A percentile compares a stretch with the other conserved stretches of the same genome.
phyloP scores from a whole-genome alignment of 495 filamentous ascomycete species.

The Aspergillus leporis region DNA sequence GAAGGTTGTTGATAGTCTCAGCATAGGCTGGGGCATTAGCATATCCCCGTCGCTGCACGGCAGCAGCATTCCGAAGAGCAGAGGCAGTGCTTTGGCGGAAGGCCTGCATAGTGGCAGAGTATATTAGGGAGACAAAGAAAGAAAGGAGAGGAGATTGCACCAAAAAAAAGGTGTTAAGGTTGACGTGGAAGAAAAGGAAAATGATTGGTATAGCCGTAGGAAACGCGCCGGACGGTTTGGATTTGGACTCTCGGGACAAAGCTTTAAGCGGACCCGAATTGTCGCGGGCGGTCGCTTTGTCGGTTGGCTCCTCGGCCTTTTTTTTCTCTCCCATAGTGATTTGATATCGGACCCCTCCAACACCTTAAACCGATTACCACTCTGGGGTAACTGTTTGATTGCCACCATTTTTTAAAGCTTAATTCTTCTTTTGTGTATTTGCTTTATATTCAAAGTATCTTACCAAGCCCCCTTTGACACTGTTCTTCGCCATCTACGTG shows the following conservation, averaged over 20 bases:
- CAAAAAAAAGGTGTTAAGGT: conserved; percentile 17
- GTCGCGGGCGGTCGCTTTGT: conserved; percentile 29
- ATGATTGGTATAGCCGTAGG: neutral
- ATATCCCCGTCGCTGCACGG: conserved; percentile 63
- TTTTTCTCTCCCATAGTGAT: conserved; percentile 24
- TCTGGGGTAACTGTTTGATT: neutral
- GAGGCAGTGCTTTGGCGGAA: conserved; percentile 52
- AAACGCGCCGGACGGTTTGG: conserved; percentile 33
- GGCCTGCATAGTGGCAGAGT: conserved; percentile 49
- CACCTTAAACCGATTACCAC: neutral
- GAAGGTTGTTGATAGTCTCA: conserved; percentile 83
- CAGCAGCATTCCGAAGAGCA: conserved; percentile 49
- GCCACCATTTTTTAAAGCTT: neutral
- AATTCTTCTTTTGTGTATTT: neutral
- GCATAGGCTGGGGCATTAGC: conserved; percentile 72
- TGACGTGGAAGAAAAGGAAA: conserved; percentile 29
- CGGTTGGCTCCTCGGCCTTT: conserved; percentile 31
- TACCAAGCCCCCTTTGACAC: neutral
- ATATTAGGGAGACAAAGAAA: conserved; percentile 16
- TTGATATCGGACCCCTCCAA: conserved; percentile 10
- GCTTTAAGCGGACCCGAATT: conserved; percentile 46
- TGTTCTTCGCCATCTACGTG: neutral
- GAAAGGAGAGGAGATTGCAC: conserved; percentile 18
- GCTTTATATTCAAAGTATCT: neutral
- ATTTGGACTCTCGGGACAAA: conserved; percentile 44